These are phyloP conservation scores for Elsinoe arachidis DNA, from an alignment of 2,329 filamentous ascomycete genomes.

Conservation along the genomic window DNA sequence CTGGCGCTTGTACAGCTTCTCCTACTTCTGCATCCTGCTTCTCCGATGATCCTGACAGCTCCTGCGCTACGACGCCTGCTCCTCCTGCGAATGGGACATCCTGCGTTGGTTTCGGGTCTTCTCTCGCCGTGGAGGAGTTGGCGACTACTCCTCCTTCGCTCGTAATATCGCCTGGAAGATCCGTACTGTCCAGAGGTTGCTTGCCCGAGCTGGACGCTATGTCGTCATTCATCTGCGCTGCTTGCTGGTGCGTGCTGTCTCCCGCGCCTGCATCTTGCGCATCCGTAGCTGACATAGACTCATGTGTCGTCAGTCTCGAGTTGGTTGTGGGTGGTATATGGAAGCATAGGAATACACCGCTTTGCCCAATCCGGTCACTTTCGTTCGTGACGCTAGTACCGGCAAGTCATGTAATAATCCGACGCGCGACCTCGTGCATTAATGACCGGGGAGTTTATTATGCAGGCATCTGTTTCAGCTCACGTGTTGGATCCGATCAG, in stretches of 20 bases:
- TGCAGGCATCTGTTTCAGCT: not conserved
- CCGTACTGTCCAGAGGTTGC: not conserved
- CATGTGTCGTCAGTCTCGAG: not conserved
- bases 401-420: no score
- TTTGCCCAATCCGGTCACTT: no score
- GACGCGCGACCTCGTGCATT: not conserved
- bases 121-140: not conserved
- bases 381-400: not conserved
- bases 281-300: slow-evolving; percentile 11
- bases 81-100: not conserved
- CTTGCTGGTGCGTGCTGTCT: not conserved
- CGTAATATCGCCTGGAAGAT: not conserved
- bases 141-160: not conserved
- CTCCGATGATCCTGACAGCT: not conserved
- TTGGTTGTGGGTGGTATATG: not conserved
- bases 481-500: not conserved
- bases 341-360: not conserved
- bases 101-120: not conserved
- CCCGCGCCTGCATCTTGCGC: not conserved
- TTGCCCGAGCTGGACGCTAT: not conserved
- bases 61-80: not conserved
- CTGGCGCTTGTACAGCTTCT: not conserved
- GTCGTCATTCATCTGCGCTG: not conserved
- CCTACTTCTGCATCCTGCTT: not conserved
- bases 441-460: not conserved